Base-by-base conservation (phyloP, 169 alveolate genomes). In the Plasmodium vinckei region DNA sequence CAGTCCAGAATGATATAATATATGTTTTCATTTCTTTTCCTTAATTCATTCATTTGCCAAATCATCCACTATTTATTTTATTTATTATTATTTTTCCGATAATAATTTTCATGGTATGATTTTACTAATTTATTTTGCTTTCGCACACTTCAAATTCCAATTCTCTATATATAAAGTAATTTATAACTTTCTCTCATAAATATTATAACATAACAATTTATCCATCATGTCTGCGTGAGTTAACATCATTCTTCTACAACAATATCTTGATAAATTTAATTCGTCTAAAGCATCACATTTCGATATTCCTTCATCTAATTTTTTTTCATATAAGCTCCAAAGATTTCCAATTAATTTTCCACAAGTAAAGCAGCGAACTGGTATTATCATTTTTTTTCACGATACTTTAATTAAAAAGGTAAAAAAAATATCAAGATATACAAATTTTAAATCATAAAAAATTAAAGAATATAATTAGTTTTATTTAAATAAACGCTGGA, bases 331-430 rank as follows among this genome's bases (percentile, higher is more conserved):
- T 46, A 95, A 94, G 87, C 98, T 98, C 99, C 99, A 99, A 88
- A 97, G 94, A 92, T 99, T 98, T 9, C 99, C 99, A 23, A 98
- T 98, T 68, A 99, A 99, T 96, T 97, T 98, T 44, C 99, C 99
- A 87, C 99, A 99, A 23, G 99, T 98, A 95, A 98, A 99, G 88
- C 99, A 99, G 75, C 99, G 96, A 47, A 99, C 97, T 12, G 99
- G 99, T 72, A 99, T 97, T 86, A 99, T 99, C 99, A 99, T 99
- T 71, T 92, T 94, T 77, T 21, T 75, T 47, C 47, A 7, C 42
- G 42, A 33, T 33, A 33, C 42, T 33, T 33, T 33, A 33, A 33
- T 17, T 44, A 60, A 60, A 60, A 60, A 12, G 17, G n/a, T 33
- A 19, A 15, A 44, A n/a, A n/a, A 60, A 60, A 15, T 3, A 33